Evolutionary conservation across 140 eudicot species (phyloP), one percentile per base, ranked within the genome.

Genomic region (Oenanthe javanica): DNA sequence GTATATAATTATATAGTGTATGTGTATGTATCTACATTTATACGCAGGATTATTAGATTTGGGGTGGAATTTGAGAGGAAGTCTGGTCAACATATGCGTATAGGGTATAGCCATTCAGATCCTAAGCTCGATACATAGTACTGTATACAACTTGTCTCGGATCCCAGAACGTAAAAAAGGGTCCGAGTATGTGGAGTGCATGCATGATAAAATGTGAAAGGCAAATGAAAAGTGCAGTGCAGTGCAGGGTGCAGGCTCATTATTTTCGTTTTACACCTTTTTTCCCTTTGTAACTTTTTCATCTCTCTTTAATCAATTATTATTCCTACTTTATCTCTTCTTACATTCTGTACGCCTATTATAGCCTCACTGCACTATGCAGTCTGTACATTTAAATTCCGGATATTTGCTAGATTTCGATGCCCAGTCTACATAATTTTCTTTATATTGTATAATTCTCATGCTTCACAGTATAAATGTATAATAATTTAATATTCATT

Each of bases 201-300:
- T 23, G 46, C 42, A 76, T 2, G 9, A 50, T 45, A 55, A 36
- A 31, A 52, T 77, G 80, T 77, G 70, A 77, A 77, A 77, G 50
- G 70, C 19, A 3, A 47, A 45, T 45, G 36, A 76, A 50, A 76
- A 76, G 67, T 76, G 79, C 7, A 8, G 61, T 31, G 36, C 36
- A 31, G 36, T 31, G 36, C 36, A 31, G 36, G 36, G 36, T 31
- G 67, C 36, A n/a, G 69, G 4, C 80, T 77, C 79, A 51, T 50
- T 50, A 38, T 77, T 51, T 77, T 77, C 80, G 50, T 77, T 51
- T 77, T 51, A 15, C 67, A 31, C 18, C 48, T 77, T 51, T 77
- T 23, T n/a, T 23, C 0, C 23, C 69, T 43, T 40, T 31, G 12
- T 31, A 12, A 21, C 69, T 31, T n/a, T 61, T 61, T 61, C 36